These are phyloP conservation scores for Rhizopogon hawkerae DNA, from an alignment of 1,284 basidiomycete species.

Conservation along the genomic window DNA sequence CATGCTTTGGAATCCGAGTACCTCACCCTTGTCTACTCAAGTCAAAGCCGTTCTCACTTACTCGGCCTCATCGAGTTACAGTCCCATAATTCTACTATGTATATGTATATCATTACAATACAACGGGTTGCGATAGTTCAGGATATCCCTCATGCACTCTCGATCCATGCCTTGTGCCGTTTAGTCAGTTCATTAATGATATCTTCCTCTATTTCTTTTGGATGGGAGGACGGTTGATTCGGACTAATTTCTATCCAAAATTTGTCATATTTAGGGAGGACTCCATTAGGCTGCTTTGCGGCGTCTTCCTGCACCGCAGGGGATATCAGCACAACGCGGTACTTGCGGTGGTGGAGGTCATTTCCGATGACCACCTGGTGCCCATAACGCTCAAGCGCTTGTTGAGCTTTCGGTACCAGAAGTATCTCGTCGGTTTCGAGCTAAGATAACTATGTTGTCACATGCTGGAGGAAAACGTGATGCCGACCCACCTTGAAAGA, in stretches of 20 bases:
- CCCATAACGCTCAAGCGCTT: conserved; percentile 86
- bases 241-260: conserved; percentile 67
- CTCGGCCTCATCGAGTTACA: no score
- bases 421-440: conserved; percentile 85
- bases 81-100: not conserved
- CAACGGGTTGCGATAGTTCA: not conserved
- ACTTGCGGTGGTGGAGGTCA: conserved; percentile 82
- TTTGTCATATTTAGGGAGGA: conserved; percentile 31
- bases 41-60: no score
- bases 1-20: no score
- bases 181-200: conserved; percentile 72
- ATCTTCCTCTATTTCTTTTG: conserved; percentile 89
- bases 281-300: conserved; percentile 28
- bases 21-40: no score
- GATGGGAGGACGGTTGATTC: conserved; percentile 27
- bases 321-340: conserved; percentile 84
- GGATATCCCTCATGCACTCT: not conserved
- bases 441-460: conserved; percentile 33
- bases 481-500: conserved; percentile 78
- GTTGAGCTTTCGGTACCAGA: conserved; percentile 85
- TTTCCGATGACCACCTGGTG: conserved; percentile 98
- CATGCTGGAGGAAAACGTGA: not conserved
- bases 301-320: conserved; percentile 22
- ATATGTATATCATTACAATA: not conserved
- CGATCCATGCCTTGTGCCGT: conserved; percentile 70